Percentiles rank a stretch among this genome's conserved stretches.
phyloP scores from a whole-genome alignment of 2,329 filamentous ascomycete species.

The Colletotrichum camelliae region DNA sequence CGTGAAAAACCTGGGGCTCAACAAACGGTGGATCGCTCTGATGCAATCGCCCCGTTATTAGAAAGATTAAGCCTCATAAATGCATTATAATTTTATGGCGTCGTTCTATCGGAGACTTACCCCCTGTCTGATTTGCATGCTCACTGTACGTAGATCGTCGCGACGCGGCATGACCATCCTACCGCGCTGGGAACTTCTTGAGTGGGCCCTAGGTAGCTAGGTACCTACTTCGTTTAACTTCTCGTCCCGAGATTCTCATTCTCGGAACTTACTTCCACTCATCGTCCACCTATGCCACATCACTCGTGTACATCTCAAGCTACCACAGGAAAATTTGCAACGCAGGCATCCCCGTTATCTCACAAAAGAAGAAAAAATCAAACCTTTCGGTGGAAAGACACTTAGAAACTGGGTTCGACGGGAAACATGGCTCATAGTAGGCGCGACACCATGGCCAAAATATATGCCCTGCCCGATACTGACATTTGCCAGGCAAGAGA shows the following conservation, averaged over 20 bases:
- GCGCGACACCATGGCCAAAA: slow-evolving; percentile 12
- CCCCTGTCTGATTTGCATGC: neutral
- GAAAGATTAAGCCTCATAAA: neutral
- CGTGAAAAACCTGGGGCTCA: slow-evolving; percentile 9
- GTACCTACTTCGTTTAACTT: neutral
- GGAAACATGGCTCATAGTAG: slow-evolving; percentile 57
- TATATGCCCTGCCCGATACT: neutral
- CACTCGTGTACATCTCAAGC: neutral
- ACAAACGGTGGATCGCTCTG: slow-evolving; percentile 16
- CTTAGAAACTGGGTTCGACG: neutral
- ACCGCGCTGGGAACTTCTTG: neutral
- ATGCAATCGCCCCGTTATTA: neutral
- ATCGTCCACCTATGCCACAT: neutral
- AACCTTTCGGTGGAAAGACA: neutral
- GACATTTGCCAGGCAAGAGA: slow-evolving; percentile 66
- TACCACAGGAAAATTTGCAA: neutral
- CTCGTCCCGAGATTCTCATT: neutral
- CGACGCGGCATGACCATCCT: neutral
- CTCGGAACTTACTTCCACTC: neutral
- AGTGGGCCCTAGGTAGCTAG: neutral
- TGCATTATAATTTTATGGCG: neutral
- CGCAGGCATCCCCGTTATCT: neutral
- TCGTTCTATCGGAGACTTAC: neutral
- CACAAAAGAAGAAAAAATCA: neutral
- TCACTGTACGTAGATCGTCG: neutral